Base-by-base conservation (phyloP, 2,329 filamentous ascomycete species). In the Ascochyta viciae-villosae region DNA sequence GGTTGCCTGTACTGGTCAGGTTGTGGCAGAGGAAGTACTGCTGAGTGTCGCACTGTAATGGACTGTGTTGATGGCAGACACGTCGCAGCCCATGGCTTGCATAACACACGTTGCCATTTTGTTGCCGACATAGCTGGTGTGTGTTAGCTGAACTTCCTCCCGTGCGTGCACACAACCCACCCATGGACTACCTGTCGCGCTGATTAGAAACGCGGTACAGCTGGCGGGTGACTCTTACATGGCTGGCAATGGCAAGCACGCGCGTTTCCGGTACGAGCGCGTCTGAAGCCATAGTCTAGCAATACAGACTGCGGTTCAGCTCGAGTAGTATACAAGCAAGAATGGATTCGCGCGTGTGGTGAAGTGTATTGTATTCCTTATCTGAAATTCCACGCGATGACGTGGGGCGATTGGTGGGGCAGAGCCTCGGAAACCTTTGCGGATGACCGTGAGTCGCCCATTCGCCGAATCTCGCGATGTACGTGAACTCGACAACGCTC, bases 31-130 rank as follows among this genome's bases (percentile, higher is more conserved):
- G 16, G 10, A 46, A 22, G 23, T 27, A 34, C 37, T n/a, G 19
- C 4, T 39, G 34, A 3, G 16, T 60, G 45, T 52, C 89, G 76
- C 81, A 96, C 94, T 98, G 80, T 97, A 99, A 70, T 99, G 90
- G 6, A 99, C 95, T 0, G 95, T 99, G 75, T 99, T 97, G 68
- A 99, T 84, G 2, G 92, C 91, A 8, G 92, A 90, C 6, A 97
- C 94, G 70, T 99, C 94, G 72, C 92, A 97, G 43, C 95, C 95
- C 46, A 99, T 80, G 0, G 90, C 89, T 76, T 99, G 94, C 83
- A 99, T 89, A 64, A 93, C 91, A 72, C 96, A 96, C 1, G 92
- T 92, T 38, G 93, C 93, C 82, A 99, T 96, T 70, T 94, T 96
- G 76, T 99, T 99, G 47, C 95, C 95, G 65, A 99, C 95, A 83